Evolutionary conservation across 2,329 filamentous ascomycete species (phyloP).

Genomic region (Pseudogymnoascus sp.): DNA sequence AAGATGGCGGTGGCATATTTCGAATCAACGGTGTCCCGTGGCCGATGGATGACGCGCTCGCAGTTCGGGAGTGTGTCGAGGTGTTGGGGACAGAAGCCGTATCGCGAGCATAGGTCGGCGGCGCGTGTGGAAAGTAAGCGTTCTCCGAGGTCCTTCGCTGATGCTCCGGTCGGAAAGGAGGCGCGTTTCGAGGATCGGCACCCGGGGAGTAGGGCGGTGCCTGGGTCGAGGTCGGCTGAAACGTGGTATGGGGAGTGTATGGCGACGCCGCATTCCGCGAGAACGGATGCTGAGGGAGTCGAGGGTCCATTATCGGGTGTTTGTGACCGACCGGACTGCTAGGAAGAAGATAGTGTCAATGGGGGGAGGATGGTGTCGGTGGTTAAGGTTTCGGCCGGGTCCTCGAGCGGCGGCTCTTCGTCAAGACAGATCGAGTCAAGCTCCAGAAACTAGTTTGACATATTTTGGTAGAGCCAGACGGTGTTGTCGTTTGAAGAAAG

Average conservation of each 20-base stretch:
- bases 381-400: constrained; percentile 7
- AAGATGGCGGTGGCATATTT: constrained; percentile 42
- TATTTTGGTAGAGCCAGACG: not conserved
- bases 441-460: constrained; percentile 9
- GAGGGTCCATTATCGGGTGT: constrained; percentile 28
- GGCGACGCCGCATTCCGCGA: constrained; percentile 28
- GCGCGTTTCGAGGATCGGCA: constrained; percentile 25
- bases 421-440: constrained; percentile 8
- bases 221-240: constrained; percentile 24
- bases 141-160: constrained; percentile 29
- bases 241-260: constrained; percentile 25
- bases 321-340: not conserved
- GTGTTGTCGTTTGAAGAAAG: not conserved
- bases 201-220: constrained; percentile 22
- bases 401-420: not conserved
- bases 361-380: not conserved
- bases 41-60: constrained; percentile 28
- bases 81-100: constrained; percentile 22
- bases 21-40: constrained; percentile 26
- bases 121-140: constrained; percentile 24
- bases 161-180: constrained; percentile 26
- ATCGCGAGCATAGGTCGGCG: constrained; percentile 26
- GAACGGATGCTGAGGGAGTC: constrained; percentile 26
- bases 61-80: constrained; percentile 25
- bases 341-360: constrained; percentile 1